These are phyloP conservation scores for Lipomyces spencermartinsiae DNA, from an alignment of 805 yeast genomes.

Conservation along the genomic window DNA sequence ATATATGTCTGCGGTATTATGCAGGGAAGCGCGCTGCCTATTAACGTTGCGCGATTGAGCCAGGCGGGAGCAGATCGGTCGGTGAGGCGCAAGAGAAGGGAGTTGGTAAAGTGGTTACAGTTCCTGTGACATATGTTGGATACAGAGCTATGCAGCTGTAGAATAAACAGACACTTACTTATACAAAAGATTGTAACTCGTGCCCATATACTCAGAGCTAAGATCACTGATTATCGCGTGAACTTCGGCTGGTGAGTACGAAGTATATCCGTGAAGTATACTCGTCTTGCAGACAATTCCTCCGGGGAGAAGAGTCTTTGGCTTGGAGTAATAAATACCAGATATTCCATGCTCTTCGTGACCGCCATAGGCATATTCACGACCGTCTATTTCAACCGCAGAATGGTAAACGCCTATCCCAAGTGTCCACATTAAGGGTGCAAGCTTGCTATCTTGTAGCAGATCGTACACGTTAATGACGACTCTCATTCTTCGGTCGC, in stretches of 20 bases:
- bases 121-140: slow-evolving; percentile 12
- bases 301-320: slow-evolving; percentile 33
- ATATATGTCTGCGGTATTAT: slow-evolving; percentile 30
- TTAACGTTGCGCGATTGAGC: slow-evolving; percentile 34
- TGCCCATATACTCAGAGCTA: slow-evolving; percentile 34
- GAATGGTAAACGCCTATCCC: slow-evolving; percentile 39
- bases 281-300: slow-evolving; percentile 29
- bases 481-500: slow-evolving; percentile 19
- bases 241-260: slow-evolving; percentile 34
- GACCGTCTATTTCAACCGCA: slow-evolving; percentile 38
- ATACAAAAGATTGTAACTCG: slow-evolving; percentile 34
- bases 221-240: slow-evolving; percentile 33
- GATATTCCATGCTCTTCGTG: slow-evolving; percentile 37
- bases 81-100: slow-evolving; percentile 29
- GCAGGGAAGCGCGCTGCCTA: slow-evolving; percentile 35
- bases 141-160: neutral
- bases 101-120: slow-evolving; percentile 36
- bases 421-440: slow-evolving; percentile 34
- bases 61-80: slow-evolving; percentile 31
- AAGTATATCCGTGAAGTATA: slow-evolving; percentile 31
- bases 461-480: slow-evolving; percentile 37
- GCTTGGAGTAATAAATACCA: slow-evolving; percentile 37
- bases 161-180: slow-evolving; percentile 13
- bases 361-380: slow-evolving; percentile 38
- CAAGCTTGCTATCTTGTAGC: slow-evolving; percentile 34